Percentiles rank a stretch among this genome's conserved stretches.
phyloP scores from a whole-genome alignment of 768 basidiomycete species.

The Amanita polypyramis region DNA sequence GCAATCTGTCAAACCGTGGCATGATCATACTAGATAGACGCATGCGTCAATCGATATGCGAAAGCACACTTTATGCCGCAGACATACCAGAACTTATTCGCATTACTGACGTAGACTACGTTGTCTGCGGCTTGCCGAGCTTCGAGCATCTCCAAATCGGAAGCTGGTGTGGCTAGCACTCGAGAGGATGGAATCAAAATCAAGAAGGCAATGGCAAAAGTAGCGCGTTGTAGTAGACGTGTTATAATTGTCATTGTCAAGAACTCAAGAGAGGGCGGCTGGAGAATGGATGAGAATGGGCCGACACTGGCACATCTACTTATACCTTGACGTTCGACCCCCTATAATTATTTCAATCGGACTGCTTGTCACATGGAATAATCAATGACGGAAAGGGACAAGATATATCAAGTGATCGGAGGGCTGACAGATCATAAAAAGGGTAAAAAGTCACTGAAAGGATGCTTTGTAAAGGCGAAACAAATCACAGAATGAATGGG shows the following conservation, averaged over 20 bases:
- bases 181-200: not conserved
- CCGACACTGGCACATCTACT: not conserved
- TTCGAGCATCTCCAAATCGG: slow-evolving; percentile 10
- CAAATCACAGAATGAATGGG: slow-evolving; percentile 51
- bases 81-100: slow-evolving; percentile 34
- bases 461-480: no score
- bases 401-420: no score
- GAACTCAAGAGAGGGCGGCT: not conserved
- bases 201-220: not conserved
- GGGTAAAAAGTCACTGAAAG: no score
- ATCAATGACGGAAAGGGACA: no score
- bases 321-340: not conserved
- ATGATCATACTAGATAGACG: slow-evolving; percentile 30
- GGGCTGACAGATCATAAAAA: no score
- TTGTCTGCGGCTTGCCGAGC: slow-evolving; percentile 30
- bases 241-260: not conserved
- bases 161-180: not conserved
- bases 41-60: not conserved
- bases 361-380: not conserved
- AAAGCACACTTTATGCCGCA: not conserved
- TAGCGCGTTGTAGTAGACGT: not conserved
- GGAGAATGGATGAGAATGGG: not conserved
- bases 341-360: not conserved
- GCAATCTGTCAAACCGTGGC: slow-evolving; percentile 23
- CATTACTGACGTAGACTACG: slow-evolving; percentile 37